Evolutionary conservation across 2,329 filamentous ascomycete genomes (phyloP), one percentile per base, ranked within the genome.

Genomic region (Fusarium armeniacum): DNA sequence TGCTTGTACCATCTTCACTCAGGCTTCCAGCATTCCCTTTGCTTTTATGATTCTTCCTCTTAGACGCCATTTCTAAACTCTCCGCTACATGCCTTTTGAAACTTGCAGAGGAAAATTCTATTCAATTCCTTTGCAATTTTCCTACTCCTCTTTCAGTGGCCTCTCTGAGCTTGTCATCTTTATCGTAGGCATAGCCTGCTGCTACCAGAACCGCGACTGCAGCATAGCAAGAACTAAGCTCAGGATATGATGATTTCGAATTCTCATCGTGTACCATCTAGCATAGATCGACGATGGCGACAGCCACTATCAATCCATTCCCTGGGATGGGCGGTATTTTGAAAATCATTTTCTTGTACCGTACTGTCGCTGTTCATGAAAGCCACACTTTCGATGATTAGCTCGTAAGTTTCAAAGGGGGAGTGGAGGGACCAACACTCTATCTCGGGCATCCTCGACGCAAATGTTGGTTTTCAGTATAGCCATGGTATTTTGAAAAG

Each of bases 401-500:
- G 44, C 24, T 8, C 6, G 4, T 12, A 18, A 6, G 22, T 58
- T 26, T 28, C 18, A n/a, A 24, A 50, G 13, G 10, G 6, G 15
- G 24, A 18, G 18, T 8, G 20, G 10, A 9, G 6, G 6, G 16
- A n/a, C 68, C 52, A 7, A 65, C 72, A 72, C 66, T 38, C 47
- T 61, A 10, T 74, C 72, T 32, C 62, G 58, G 4, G 65, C 65
- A 24, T 73, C 61, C 6, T 74, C 72, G 70, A 74, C 70, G 18
- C 69, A 68, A 4, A 64, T 73, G 1, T 58, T 74, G 9, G 73
- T 47, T 11, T 58, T 63, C 28, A 66, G 49, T 56, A 65, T 62
- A 3, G 68, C 62, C 20, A 68, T 45, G 7, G 56, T 60, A 6
- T 73, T 73, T 26, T 70, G 65, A 55, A 73, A 74, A 36, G 56